Conservation (phyloP, 208 protist species). For the Wallacemonas collosoma region DNA sequence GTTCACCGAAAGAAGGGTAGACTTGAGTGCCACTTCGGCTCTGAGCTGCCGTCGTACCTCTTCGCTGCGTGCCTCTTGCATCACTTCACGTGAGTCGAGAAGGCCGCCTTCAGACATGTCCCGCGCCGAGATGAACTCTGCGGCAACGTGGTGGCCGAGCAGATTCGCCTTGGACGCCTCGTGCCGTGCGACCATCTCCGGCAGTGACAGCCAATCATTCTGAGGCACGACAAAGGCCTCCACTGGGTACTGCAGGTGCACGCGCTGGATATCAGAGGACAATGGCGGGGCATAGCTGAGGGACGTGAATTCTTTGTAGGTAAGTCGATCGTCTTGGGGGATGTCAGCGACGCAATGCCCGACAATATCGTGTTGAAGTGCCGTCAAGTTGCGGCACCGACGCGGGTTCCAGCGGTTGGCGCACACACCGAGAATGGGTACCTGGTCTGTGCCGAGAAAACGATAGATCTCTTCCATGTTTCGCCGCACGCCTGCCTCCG, state of each 20-base stretch:
- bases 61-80: constrained; percentile 6
- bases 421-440: constrained; percentile 75
- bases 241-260: constrained; percentile 76
- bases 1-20: background rate
- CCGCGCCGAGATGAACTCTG: constrained; percentile 35
- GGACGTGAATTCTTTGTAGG: constrained; percentile 50
- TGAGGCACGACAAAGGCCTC: constrained; percentile 80
- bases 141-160: constrained; percentile 27
- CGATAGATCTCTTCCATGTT: constrained; percentile 62
- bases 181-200: constrained; percentile 65
- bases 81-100: constrained; percentile 12
- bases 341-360: constrained; percentile 71
- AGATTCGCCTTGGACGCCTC: constrained; percentile 49
- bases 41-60: constrained; percentile 3
- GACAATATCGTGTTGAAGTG: constrained; percentile 83
- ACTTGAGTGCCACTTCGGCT: constrained; percentile 12
- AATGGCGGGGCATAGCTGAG: constrained; percentile 87
- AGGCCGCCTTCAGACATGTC: constrained; percentile 44
- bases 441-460: constrained; percentile 67
- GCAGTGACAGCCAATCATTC: constrained; percentile 71
- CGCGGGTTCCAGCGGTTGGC: constrained; percentile 53
- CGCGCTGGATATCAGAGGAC: constrained; percentile 51
- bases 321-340: constrained; percentile 42
- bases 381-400: constrained; percentile 61
- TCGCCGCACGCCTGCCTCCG: constrained; percentile 45